Evolutionary conservation across 306 rosid species (phyloP).

Genomic region (Dryas octopetala): DNA sequence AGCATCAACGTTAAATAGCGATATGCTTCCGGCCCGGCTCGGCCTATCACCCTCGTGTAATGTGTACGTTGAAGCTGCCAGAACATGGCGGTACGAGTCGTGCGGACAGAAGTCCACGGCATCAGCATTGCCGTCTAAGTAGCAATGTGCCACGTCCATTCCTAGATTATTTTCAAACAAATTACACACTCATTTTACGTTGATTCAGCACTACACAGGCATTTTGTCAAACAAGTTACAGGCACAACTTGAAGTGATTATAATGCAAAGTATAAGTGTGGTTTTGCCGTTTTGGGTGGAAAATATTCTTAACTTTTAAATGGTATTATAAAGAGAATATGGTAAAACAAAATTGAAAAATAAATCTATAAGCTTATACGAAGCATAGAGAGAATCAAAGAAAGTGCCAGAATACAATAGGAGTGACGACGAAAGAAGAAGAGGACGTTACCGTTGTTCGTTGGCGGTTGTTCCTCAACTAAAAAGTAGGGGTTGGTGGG

Average conservation of each 20-base stretch:
- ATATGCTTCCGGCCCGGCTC: constrained; percentile 70
- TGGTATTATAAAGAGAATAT: not conserved
- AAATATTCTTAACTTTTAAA: not conserved
- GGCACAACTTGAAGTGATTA: not conserved
- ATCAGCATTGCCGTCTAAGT: constrained; percentile 82
- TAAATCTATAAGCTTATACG: not conserved
- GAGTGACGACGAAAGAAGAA: not conserved
- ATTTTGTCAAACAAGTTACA: constrained; percentile 34
- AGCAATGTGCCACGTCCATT: constrained; percentile 79
- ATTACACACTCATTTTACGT: not conserved
- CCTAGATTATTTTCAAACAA: constrained; percentile 4
- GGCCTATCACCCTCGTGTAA: constrained; percentile 70
- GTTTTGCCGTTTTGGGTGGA: not conserved
- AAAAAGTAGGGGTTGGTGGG: not conserved
- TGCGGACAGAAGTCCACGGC: constrained; percentile 88
- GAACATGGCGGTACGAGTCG: constrained; percentile 43
- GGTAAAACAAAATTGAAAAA: not conserved
- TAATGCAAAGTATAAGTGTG: not conserved
- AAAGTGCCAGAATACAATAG: not conserved
- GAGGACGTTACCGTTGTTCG: constrained; percentile 3
- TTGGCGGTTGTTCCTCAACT: constrained; percentile 1
- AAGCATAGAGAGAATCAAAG: not conserved
- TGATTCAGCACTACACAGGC: constrained; percentile 2
- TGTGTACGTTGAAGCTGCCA: constrained; percentile 83
- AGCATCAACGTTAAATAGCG: constrained; percentile 52